phyloP scores from a whole-genome alignment of 768 basidiomycete species.

The Asterophora lycoperdoides region DNA sequence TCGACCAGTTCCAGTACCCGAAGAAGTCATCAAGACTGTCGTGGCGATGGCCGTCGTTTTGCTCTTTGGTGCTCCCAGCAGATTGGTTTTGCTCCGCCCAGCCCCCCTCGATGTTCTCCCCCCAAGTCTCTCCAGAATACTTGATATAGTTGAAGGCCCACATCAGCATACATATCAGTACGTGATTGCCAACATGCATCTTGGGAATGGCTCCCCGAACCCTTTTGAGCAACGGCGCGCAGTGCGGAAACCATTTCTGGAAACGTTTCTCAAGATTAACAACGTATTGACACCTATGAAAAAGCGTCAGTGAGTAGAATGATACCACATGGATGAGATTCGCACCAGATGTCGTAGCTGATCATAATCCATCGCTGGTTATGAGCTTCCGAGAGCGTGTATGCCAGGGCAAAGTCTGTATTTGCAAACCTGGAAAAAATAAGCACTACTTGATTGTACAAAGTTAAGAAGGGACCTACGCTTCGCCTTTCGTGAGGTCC shows the following conservation, averaged over 20 bases:
- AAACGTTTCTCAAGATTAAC: constrained; percentile 20
- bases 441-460: not conserved
- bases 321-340: not conserved
- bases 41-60: constrained; percentile 28
- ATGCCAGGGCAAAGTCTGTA: constrained; percentile 22
- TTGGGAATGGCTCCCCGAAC: constrained; percentile 25
- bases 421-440: constrained; percentile 15
- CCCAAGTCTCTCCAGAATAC: constrained; percentile 20
- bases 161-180: constrained; percentile 18
- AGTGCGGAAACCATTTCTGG: constrained; percentile 13
- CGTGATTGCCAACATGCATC: constrained; percentile 26
- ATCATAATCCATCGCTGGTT: constrained; percentile 17
- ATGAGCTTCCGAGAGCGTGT: constrained; percentile 7
- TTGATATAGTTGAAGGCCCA: constrained; percentile 24
- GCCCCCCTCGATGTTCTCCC: constrained; percentile 29
- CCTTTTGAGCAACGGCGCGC: constrained; percentile 9
- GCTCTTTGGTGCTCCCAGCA: constrained; percentile 25
- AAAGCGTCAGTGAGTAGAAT: too few species aligned
- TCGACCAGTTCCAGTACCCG: constrained; percentile 25
- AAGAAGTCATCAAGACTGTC: constrained; percentile 25
- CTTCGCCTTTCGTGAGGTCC: constrained; percentile 25
- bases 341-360: constrained; percentile 26
- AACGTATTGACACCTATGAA: constrained; percentile 18
- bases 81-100: too few species aligned
- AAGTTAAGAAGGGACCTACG: constrained; percentile 12